These are phyloP conservation scores for Scheffersomyces lignosus DNA, from an alignment of 805 yeast genomes.

Conservation along the genomic window DNA sequence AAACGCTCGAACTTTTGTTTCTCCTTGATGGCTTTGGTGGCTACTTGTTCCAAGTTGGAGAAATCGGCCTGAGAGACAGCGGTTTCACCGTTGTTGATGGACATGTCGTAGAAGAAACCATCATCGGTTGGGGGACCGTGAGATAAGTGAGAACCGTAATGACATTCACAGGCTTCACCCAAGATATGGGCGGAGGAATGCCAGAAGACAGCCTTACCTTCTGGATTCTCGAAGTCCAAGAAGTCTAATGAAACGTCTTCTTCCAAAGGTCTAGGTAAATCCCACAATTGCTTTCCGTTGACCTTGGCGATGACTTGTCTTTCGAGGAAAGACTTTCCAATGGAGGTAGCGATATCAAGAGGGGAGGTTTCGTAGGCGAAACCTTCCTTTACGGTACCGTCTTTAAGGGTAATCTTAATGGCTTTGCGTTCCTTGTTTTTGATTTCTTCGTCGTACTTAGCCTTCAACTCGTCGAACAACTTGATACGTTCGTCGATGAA, in stretches of 20 bases:
- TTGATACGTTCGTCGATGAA: slow-evolving; percentile 78
- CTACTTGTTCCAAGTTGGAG: slow-evolving; percentile 77
- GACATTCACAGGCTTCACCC: slow-evolving; percentile 98
- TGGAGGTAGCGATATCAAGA: slow-evolving; percentile 74
- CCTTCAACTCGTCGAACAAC: slow-evolving; percentile 78
- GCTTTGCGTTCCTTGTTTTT: slow-evolving; percentile 58
- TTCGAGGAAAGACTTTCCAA: slow-evolving; percentile 85
- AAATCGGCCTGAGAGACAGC: slow-evolving; percentile 80
- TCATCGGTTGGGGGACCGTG: slow-evolving; percentile 96
- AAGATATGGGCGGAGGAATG: slow-evolving; percentile 97
- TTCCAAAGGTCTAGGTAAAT: slow-evolving; percentile 91
- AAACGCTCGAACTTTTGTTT: slow-evolving; percentile 94
- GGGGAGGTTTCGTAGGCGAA: slow-evolving; percentile 90
- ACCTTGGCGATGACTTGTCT: slow-evolving; percentile 90
- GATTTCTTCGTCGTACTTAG: slow-evolving; percentile 69
- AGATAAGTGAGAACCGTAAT: slow-evolving; percentile 85
- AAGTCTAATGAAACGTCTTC: slow-evolving; percentile 67
- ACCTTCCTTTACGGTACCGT: slow-evolving; percentile 78
- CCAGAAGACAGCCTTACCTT: slow-evolving; percentile 96
- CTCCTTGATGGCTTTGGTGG: slow-evolving; percentile 88
- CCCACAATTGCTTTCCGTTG: slow-evolving; percentile 84
- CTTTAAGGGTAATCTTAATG: slow-evolving; percentile 80
- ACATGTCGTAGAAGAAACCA: slow-evolving; percentile 96
- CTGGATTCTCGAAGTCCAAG: slow-evolving; percentile 89
- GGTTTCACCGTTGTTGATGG: slow-evolving; percentile 71